These are phyloP conservation scores for Quercus suber DNA, from an alignment of 306 rosid species.

Conservation along the genomic window DNA sequence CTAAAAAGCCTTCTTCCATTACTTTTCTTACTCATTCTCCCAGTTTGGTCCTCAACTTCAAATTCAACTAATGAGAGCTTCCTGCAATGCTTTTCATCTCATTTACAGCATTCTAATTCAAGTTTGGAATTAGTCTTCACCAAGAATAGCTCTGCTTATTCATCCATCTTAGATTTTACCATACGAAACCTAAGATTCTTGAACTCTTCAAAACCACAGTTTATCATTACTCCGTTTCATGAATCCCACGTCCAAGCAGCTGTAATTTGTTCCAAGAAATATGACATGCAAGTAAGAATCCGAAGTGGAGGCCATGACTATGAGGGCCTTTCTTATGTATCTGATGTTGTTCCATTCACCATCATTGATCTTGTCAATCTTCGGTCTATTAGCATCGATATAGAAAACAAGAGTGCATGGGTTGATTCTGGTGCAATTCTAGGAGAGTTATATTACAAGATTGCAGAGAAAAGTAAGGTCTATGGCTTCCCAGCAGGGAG, in stretches of 20 bases:
- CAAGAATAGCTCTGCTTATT: neutral
- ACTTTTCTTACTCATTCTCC: neutral
- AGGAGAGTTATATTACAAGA: neutral
- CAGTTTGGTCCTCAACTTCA: neutral
- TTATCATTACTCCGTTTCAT: neutral
- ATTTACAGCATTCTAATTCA: neutral
- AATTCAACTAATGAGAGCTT: neutral
- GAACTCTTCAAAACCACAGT: neutral
- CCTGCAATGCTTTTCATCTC: neutral
- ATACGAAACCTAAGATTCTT: neutral
- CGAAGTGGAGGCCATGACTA: neutral
- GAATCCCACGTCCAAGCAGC: neutral
- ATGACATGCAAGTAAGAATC: neutral
- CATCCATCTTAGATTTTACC: neutral
- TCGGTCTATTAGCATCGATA: neutral
- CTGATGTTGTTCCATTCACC: neutral
- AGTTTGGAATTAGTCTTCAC: neutral
- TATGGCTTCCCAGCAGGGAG: conserved; percentile 1
- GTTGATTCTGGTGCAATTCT: neutral
- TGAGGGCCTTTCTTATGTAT: conserved; percentile 1
- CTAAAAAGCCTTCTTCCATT: neutral
- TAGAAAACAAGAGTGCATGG: neutral
- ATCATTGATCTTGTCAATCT: neutral
- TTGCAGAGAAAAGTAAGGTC: neutral
- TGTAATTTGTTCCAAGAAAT: neutral